phyloP scores from a whole-genome alignment of 2,329 filamentous ascomycete genomes.

The Sordariomycetes sp. region DNA sequence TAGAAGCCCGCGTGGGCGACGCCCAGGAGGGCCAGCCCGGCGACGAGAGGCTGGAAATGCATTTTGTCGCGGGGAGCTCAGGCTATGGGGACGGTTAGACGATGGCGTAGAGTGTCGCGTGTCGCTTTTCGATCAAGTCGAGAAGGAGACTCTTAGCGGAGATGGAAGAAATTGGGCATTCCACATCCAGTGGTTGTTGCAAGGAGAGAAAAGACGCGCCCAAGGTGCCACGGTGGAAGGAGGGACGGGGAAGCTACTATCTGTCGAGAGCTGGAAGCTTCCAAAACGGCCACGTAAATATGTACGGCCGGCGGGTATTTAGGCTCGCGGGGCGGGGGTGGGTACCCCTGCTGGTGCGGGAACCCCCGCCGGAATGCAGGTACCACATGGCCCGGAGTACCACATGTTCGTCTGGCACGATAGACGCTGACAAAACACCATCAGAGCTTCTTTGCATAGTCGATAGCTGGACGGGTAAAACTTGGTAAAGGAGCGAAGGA shows the following conservation, averaged over 20 bases:
- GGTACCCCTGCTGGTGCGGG: neutral
- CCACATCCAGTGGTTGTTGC: neutral
- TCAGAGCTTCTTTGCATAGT: too few relatives aligned
- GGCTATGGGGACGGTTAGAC: neutral
- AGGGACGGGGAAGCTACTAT: neutral
- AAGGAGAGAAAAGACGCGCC: slow-evolving; percentile 2
- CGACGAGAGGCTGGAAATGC: slow-evolving; percentile 39
- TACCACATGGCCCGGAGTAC: too few relatives aligned
- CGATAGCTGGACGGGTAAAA: too few relatives aligned
- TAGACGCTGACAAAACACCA: too few relatives aligned
- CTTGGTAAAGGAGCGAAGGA: too few relatives aligned
- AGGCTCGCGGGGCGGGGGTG: neutral
- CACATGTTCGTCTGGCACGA: too few relatives aligned
- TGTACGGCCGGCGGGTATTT: neutral
- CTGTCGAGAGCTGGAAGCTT: neutral
- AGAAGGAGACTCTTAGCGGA: neutral
- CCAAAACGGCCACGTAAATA: slow-evolving; percentile 4
- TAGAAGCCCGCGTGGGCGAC: slow-evolving; percentile 63
- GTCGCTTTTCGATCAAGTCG: neutral
- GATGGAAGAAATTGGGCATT: neutral
- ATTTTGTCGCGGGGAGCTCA: slow-evolving; percentile 24
- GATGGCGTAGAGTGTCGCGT: neutral
- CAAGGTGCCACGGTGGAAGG: slow-evolving; percentile 32
- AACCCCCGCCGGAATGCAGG: neutral
- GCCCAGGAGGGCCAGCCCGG: slow-evolving; percentile 49